phyloP scores from a whole-genome alignment of 139 green algal genomes.

The Chlamydomonas sp. region DNA sequence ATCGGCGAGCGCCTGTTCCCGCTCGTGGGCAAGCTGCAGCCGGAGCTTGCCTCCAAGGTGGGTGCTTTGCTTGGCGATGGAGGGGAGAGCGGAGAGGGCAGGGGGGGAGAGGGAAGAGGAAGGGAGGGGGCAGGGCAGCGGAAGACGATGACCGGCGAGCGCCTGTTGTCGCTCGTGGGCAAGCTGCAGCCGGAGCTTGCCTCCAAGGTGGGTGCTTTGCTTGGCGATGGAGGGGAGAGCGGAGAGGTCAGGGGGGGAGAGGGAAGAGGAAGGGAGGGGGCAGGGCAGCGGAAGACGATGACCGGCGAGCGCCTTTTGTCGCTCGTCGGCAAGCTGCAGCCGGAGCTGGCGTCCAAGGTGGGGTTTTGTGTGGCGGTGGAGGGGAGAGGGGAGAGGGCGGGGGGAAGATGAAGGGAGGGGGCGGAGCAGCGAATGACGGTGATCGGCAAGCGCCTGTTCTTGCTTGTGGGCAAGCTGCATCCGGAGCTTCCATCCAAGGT shows the following conservation, averaged over 20 bases:
- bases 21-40: slow-evolving; percentile 61
- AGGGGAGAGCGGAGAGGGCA: too few species aligned
- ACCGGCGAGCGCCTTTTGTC: slow-evolving; percentile 86
- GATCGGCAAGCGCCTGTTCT: slow-evolving; percentile 84
- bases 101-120: too few species aligned
- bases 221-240: too few species aligned
- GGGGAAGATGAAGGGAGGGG: too few species aligned
- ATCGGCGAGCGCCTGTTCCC: slow-evolving; percentile 86
- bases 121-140: too few species aligned
- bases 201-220: too few species aligned
- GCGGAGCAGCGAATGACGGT: slow-evolving; percentile 89
- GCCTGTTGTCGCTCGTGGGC: slow-evolving; percentile 74
- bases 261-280: too few species aligned
- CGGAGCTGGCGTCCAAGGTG: slow-evolving; percentile 82
- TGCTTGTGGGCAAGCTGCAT: slow-evolving; percentile 61
- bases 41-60: slow-evolving; percentile 82
- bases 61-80: too few species aligned
- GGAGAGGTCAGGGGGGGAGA: slow-evolving; percentile 67
- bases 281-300: slow-evolving; percentile 88
- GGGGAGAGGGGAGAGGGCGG: slow-evolving; percentile 73
- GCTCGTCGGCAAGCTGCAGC: slow-evolving; percentile 61
- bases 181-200: slow-evolving; percentile 70
- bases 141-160: slow-evolving; percentile 86
- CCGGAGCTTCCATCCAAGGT: slow-evolving; percentile 69
- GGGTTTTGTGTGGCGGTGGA: too few species aligned